Evolutionary conservation across 108 stramenopile genomes (phyloP).

Genomic region (Nannochloropsis gaditana): DNA sequence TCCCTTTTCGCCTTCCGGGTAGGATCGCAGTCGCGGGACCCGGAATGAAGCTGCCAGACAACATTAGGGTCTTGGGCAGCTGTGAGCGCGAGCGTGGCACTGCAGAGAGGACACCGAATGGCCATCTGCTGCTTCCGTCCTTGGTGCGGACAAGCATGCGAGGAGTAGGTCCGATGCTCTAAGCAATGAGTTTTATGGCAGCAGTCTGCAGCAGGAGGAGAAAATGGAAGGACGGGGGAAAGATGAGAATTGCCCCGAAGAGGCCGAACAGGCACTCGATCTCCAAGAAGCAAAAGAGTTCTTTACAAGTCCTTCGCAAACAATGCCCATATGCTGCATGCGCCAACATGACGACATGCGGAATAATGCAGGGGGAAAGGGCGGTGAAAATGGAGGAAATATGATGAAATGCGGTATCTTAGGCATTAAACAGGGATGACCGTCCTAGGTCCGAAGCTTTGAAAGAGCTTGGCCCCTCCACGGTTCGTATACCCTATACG

Average conservation of each 20-base stretch:
- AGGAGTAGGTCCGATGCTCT: background rate
- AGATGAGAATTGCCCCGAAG: background rate
- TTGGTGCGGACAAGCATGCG: background rate
- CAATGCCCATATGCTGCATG: too few relatives aligned
- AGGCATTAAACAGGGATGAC: too few relatives aligned
- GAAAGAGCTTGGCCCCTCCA: too few relatives aligned
- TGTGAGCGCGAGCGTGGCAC: background rate
- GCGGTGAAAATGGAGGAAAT: too few relatives aligned
- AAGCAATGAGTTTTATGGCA: background rate
- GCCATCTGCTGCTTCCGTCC: conserved; percentile 9
- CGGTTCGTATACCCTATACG: too few relatives aligned
- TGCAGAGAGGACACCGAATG: background rate
- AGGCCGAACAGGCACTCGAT: too few relatives aligned
- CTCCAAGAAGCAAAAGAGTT: too few relatives aligned
- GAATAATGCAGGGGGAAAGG: too few relatives aligned
- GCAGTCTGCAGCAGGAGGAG: background rate
- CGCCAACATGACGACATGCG: too few relatives aligned
- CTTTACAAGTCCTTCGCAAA: too few relatives aligned
- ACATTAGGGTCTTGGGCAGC: background rate
- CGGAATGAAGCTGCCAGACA: conserved; percentile 8
- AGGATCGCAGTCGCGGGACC: background rate
- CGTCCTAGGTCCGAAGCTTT: too few relatives aligned
- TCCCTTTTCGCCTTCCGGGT: background rate
- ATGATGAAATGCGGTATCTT: too few relatives aligned
- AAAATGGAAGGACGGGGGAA: background rate